Base-by-base conservation (phyloP, 768 basidiomycete genomes). In the Scleroderma bovista region DNA sequence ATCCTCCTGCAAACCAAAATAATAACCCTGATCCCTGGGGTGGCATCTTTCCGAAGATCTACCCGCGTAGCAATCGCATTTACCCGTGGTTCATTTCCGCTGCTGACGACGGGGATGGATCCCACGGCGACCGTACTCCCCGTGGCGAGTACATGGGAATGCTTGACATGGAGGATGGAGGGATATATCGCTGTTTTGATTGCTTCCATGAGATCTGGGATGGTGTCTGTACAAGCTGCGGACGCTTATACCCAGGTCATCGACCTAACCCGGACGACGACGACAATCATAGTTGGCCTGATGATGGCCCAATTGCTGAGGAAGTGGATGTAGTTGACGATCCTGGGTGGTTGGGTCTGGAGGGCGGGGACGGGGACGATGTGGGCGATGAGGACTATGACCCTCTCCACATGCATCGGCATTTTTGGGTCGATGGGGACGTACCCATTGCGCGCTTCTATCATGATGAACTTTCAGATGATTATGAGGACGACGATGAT, bases 151-250 rank as follows among this genome's bases (percentile, higher is more conserved):
- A 74, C 23, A 67, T 82, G 56, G 86, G 87, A 1, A 78, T 85
- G 71, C 76, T 77, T 31, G 88, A 91, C 59, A 72, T 70, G 9
- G 86, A 88, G 55, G 88, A 90, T 51, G 86, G 83, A 11, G 84
- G 82, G 1, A 74, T 91, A n/a, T 84, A 80, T 59, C 76, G 88
- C 16, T 92, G 89, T 61, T 59, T 80, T 15, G 81, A 83, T 38
- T 91, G 88, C 55, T 76, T 82, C 73, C 81, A 90, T 59, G 89
- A 92, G 67, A 85, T 92, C 52, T 80, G 76, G 77, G 80, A 73
- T 52, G 85, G 84, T 1, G 61, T 73, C 19, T 92, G 89, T 59
- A 74, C 80, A 4, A 59, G 60, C 11, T 91, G 89, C 56, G 71
- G 76, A 24, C 75, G 86, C 31, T 64, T 63, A 17, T 88, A 88